These are phyloP conservation scores for Colletotrichum agaves DNA, from an alignment of 2,329 filamentous ascomycete genomes.

Conservation along the genomic window DNA sequence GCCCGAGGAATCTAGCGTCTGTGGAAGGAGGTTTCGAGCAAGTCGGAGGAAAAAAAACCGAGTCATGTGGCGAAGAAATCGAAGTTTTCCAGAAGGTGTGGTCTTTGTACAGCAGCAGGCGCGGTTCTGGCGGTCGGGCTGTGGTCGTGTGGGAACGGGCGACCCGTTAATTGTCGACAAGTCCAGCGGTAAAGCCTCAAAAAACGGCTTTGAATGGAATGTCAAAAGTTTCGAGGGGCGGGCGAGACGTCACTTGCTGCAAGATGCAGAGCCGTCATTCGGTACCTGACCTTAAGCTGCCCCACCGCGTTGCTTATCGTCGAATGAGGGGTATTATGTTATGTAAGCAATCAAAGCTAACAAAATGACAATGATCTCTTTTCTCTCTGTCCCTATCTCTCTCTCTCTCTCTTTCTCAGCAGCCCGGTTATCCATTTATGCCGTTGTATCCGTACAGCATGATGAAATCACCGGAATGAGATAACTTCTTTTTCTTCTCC, in stretches of 20 bases:
- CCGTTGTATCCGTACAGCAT: background rate
- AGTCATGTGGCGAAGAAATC: background rate
- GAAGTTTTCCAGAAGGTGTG: conserved; percentile 13
- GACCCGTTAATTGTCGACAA: conserved; percentile 31
- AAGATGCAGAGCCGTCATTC: conserved; percentile 18
- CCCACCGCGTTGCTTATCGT: conserved; percentile 24
- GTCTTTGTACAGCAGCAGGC: background rate
- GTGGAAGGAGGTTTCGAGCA: background rate
- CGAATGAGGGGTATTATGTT: conserved; percentile 34
- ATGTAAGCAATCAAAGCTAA: conserved; percentile 8
- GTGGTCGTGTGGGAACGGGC: conserved; percentile 14
- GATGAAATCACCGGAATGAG: background rate
- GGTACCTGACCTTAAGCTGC: conserved; percentile 15
- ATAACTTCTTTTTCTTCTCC: background rate
- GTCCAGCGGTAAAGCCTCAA: conserved; percentile 22
- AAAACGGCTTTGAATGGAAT: background rate
- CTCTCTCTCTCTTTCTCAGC: background rate
- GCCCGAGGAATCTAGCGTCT: conserved; percentile 8
- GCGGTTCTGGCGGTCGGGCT: conserved; percentile 5
- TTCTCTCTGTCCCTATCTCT: background rate
- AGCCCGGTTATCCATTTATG: background rate
- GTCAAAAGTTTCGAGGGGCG: conserved; percentile 8
- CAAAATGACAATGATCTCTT: background rate
- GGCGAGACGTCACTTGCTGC: conserved; percentile 36
- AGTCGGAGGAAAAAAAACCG: conserved; percentile 3